Conservation (phyloP, 1,284 basidiomycete genomes). For the Leccinum pachyderme region DNA sequence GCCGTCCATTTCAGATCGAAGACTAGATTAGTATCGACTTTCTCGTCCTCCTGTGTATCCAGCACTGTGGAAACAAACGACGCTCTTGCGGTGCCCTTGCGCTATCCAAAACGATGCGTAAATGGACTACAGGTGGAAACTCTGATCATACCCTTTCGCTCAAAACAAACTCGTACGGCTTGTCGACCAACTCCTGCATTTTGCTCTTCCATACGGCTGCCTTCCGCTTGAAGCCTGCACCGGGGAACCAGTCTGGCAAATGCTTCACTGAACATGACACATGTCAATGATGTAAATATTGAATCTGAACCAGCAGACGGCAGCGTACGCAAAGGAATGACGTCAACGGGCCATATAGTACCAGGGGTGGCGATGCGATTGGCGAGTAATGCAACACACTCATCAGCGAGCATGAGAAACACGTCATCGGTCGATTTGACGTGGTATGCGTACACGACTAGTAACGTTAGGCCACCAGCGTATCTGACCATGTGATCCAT, state of each 20-base stretch:
- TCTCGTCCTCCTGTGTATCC: conserved; percentile 33
- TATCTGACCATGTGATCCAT: conserved; percentile 37
- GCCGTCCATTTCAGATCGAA: conserved; percentile 70
- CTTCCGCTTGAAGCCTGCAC: conserved; percentile 49
- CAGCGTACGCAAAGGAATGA: conserved; percentile 47
- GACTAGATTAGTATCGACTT: conserved; percentile 40
- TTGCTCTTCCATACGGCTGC: conserved; percentile 62
- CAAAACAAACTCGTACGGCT: conserved; percentile 59
- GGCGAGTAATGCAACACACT: conserved; percentile 56
- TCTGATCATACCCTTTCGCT: conserved; percentile 46
- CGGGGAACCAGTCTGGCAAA: conserved; percentile 47
- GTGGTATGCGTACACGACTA: conserved; percentile 65
- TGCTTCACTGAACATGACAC: conserved; percentile 31
- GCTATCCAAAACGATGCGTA: conserved; percentile 34
- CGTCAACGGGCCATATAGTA: conserved; percentile 68
- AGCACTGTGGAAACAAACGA: conserved; percentile 65
- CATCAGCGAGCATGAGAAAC: conserved; percentile 58
- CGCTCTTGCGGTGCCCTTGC: conserved; percentile 48
- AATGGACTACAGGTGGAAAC: neutral
- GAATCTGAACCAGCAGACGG: neutral
- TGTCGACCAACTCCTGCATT: conserved; percentile 65
- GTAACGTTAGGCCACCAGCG: conserved; percentile 59
- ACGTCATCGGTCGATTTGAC: conserved; percentile 50
- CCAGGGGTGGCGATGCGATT: conserved; percentile 63
- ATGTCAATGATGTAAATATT: neutral